Evolutionary conservation across 345 rosid species (phyloP).

Genomic region (Syzygium aqueum): DNA sequence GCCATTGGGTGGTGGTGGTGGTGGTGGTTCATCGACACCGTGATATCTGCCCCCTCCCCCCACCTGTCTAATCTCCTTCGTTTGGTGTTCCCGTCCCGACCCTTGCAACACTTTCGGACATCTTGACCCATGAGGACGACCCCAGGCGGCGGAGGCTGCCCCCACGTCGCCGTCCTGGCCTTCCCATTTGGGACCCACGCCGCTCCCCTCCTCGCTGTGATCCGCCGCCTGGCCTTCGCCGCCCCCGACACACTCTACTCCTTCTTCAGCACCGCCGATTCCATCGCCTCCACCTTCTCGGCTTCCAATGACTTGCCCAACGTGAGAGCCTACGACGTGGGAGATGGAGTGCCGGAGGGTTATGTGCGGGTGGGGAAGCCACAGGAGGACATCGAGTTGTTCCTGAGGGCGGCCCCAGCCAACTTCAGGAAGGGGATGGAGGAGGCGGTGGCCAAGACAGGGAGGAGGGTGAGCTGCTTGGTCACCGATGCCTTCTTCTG

Average conservation of each 20-base stretch:
- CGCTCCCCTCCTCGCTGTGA: slow-evolving; percentile 19
- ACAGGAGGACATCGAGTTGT: slow-evolving; percentile 20
- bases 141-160: not conserved
- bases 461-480: slow-evolving; percentile 21
- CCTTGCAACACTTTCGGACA: not conserved
- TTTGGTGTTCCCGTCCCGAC: no score
- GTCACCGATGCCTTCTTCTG: slow-evolving; percentile 37
- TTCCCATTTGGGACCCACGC: slow-evolving; percentile 38
- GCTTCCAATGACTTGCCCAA: not conserved
- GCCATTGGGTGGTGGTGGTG: not conserved
- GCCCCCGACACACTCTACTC: slow-evolving; percentile 22
- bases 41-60: not conserved
- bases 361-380: slow-evolving; percentile 13
- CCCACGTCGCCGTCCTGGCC: slow-evolving; percentile 27
- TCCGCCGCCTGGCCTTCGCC: slow-evolving; percentile 16
- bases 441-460: slow-evolving; percentile 18
- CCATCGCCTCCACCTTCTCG: slow-evolving; percentile 4
- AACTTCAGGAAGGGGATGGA: slow-evolving; percentile 17
- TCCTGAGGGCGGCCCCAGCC: slow-evolving; percentile 23
- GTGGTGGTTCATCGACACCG: not conserved
- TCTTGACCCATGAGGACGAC: not conserved
- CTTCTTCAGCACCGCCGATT: slow-evolving; percentile 19
- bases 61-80: not conserved
- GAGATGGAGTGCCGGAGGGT: slow-evolving; percentile 19
- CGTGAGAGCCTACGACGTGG: slow-evolving; percentile 9